Base-by-base conservation (phyloP, 129 eudicot genomes). In the Cynara cardunculus region DNA sequence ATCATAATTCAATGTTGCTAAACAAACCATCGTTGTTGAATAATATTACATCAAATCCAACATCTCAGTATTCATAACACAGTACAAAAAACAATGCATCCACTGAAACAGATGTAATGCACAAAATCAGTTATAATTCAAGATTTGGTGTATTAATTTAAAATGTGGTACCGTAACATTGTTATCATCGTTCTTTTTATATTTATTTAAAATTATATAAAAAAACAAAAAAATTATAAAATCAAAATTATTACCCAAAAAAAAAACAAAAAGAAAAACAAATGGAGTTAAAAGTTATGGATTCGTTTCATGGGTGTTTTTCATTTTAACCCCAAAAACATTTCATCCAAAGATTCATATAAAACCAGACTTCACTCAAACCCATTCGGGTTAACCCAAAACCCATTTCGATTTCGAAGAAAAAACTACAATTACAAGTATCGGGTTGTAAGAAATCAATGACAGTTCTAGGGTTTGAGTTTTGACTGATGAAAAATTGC, bases 351-450 rank as follows among this genome's bases (percentile, higher is more conserved):
- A 53, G 22, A 53, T 53, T 1, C 64, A 49, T 49, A 49, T 44
- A 44, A 16, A 46, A 46, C 61, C 61, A 62, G 59, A 74, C 22
- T 61, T 75, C 46, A 19, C 34, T 56, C 65, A 1, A 56, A 31
- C 35, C 72, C 77, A 71, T 71, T 71, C 78, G 83, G 83, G 78
- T 71, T 3, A 32, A 80, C 83, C 83, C 78, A 26, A 53, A 53
- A 71, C n/a, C 77, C 83, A 16, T 80, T 71, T 80, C 62, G 72
- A 24, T 32, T 25, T 14, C 4, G 41, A 64, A 32, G 7, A 7
- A 5, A 34, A 34, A 34, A 5, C 10, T 10, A 34, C 4, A 68
- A 62, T 64, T 44, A 78, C 70, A 79, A 78, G 49, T 72, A 64
- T 72, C 73, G 31, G 68, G 75, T 34, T 78, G 53, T 21, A 78